Evolutionary conservation across 148 eudicot genomes (phyloP).

Genomic region (Pharnaceum exiguum): DNA sequence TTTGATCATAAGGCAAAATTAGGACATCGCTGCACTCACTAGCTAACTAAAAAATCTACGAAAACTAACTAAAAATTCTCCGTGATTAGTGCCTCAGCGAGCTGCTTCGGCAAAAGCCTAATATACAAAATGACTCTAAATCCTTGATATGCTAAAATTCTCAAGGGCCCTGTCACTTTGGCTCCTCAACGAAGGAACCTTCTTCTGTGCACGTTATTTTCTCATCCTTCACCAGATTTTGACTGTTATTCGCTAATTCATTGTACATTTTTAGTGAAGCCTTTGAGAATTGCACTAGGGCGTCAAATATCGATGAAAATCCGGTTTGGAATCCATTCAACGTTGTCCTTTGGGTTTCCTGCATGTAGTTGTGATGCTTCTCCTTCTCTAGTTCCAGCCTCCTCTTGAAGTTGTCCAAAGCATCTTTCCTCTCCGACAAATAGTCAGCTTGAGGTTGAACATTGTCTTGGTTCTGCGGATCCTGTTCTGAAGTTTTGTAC

Average conservation of each 20-base stretch:
- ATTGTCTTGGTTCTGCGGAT: slow-evolving; percentile 33
- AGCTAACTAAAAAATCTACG: slow-evolving; percentile 18
- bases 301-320: slow-evolving; percentile 62
- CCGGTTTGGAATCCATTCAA: slow-evolving; percentile 86
- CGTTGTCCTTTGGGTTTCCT: slow-evolving; percentile 71
- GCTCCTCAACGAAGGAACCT: slow-evolving; percentile 29
- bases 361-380: slow-evolving; percentile 66
- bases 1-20: slow-evolving; percentile 35
- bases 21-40: slow-evolving; percentile 28
- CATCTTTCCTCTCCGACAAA: slow-evolving; percentile 57
- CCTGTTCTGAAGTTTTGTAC: slow-evolving; percentile 35
- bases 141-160: slow-evolving; percentile 22
- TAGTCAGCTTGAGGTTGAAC: slow-evolving; percentile 37
- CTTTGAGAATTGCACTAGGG: slow-evolving; percentile 67
- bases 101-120: slow-evolving; percentile 60
- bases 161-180: slow-evolving; percentile 26
- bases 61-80: slow-evolving; percentile 13
- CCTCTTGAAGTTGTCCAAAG: slow-evolving; percentile 44
- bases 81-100: slow-evolving; percentile 60
- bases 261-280: slow-evolving; percentile 64
- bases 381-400: slow-evolving; percentile 80
- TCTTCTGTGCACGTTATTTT: slow-evolving; percentile 30
- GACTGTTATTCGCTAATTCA: slow-evolving; percentile 38
- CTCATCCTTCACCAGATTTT: slow-evolving; percentile 33
- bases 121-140: slow-evolving; percentile 42